Base-by-base conservation (phyloP, 169 alveolate species). In the Cryptosporidium sp. region DNA sequence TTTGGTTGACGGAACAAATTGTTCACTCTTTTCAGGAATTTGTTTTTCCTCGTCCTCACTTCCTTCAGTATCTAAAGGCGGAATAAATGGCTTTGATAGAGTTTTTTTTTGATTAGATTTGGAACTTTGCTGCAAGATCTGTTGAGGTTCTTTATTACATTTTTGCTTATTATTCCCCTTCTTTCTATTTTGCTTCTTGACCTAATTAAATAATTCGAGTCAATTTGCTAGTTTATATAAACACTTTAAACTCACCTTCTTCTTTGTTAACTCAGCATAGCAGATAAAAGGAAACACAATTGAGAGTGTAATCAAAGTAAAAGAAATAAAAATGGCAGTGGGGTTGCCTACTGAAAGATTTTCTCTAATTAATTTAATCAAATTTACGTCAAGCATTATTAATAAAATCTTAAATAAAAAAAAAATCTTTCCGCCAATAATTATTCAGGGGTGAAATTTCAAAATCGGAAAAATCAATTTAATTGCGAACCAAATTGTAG, bases 311-410 rank as follows among this genome's bases (percentile, higher is more conserved):
- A 60, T 29, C 12, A 65, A 23, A 21, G 53, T 70, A 62, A 80
- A 80, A 6, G 39, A 62, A 39, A 80, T 60, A 48, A 80, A 80
- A 62, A 80, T 80, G 12, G 80, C 89, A n/a, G 89, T 80, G 80
- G 89, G 89, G 53, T 80, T 60, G 16, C 89, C 89, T 12, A 80
- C 37, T 1, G 62, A 80, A 21, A 80, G 45, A 60, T 80, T 37
- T 21, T 60, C 75, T 8, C 35, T 58, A 26, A 80, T 42, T 61
- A 62, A n/a, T 39, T 80, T 42, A 14, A 80, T 62, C 33, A 60
- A 56, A 26, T 26, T 56, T 56, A 56, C 31, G 35, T 26, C 14
- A 4, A 56, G 21, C 67, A 56, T 56, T 3, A 45, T 45, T 48
- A 45, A 45, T 14, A 48, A 48, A 16, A 12, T 48, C 23, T 48